Evolutionary conservation across 345 rosid genomes (phyloP), one percentile per base, ranked within the genome.

Genomic region (Bruguiera gymnorhiza): DNA sequence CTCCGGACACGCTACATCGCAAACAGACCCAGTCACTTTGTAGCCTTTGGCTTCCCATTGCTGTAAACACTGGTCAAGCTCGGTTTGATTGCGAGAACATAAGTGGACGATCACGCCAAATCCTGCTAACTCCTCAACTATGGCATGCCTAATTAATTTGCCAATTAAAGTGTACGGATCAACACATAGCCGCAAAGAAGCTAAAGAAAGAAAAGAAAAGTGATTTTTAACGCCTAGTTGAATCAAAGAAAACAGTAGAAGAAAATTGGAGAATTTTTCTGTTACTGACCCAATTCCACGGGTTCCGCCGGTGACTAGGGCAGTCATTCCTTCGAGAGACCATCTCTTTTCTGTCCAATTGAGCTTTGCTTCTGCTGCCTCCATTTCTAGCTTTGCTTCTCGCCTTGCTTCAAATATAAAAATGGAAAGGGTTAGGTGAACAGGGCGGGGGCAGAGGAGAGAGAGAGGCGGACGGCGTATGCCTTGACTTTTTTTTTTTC

Each of bases 21-120:
- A 85, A 0, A 77, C 82, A 0, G 92, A 85, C 18, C 89, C 89
- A 10, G 70, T 82, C 50, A 85, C 84, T 66, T 79, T 67, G 51
- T 80, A 83, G 11, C 89, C 88, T 19, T 72, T 82, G 24, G 62
- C 65, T 70, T 69, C 24, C 91, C 91, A 85, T 52, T 79, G 74
- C 15, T 58, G 50, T 26, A 73, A 9, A 34, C 76, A 66, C 6
- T 66, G n/a, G 11, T 65, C 36, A 60, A 66, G 37, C 52, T 73
- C 43, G 1, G 15, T n/a, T 27, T 66, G 54, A 30, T 60, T 66
- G 2, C 76, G 63, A 13, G 76, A 73, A 31, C 76, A 73, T 6
- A 65, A 57, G 61, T 66, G 70, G 18, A 73, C 70, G 13, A 8
- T 29, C 16, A 46, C 76, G 6, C 70, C 76, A n/a, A 53, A 53